These are phyloP conservation scores for Fusarium protoensiforme DNA, from an alignment of 2,329 filamentous ascomycete genomes.

Conservation along the genomic window DNA sequence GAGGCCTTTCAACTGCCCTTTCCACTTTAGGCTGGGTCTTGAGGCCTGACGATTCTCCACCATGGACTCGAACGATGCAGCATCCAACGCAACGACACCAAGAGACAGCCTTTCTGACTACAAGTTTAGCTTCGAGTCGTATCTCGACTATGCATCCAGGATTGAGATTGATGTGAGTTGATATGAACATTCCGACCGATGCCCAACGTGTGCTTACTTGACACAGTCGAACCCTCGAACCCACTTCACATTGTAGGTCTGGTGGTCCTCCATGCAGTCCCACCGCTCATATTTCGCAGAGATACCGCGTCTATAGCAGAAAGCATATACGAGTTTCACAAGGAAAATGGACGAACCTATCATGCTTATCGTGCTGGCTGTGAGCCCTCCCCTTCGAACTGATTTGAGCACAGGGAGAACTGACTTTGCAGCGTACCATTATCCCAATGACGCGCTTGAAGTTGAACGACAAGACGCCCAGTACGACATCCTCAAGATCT, in stretches of 20 bases:
- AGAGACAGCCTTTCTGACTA: not conserved
- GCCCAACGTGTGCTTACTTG: not conserved
- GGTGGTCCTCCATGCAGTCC: not conserved
- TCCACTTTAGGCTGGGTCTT: not conserved
- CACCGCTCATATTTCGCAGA: not conserved
- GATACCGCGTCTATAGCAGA: not conserved
- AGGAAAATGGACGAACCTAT: not conserved
- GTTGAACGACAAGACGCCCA: not conserved
- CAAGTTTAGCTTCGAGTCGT: not conserved
- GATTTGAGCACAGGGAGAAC: not conserved
- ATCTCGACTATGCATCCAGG: not conserved
- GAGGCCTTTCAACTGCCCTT: not conserved
- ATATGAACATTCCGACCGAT: not conserved
- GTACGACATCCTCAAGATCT: not conserved
- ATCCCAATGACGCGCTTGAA: not conserved
- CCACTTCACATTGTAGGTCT: not conserved
- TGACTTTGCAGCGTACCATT: not conserved
- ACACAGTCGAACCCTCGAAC: not conserved
- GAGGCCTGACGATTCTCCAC: not conserved
- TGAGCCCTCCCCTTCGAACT: not conserved
- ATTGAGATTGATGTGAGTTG: not conserved
- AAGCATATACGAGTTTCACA: not conserved
- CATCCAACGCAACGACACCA: not conserved
- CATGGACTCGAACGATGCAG: not conserved
- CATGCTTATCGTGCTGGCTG: not conserved